Conservation (phyloP, 2,329 filamentous ascomycete genomes). For the Talaromyces albobiverticillius region DNA sequence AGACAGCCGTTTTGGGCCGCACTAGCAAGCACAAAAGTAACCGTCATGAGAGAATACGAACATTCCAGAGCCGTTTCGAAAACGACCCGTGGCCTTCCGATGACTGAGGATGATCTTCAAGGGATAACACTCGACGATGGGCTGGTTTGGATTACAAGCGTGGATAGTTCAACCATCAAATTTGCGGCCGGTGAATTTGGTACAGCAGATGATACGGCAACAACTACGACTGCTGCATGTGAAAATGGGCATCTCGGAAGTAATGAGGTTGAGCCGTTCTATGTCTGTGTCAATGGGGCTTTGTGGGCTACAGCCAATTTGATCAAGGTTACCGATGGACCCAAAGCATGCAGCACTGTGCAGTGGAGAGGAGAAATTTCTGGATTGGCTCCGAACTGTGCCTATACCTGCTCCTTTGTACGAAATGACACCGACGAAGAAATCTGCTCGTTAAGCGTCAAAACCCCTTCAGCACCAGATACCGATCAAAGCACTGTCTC, state of each 20-base stretch:
- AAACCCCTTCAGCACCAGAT: slow-evolving; percentile 58
- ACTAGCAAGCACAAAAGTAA: slow-evolving; percentile 92
- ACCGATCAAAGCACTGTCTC: slow-evolving; percentile 52
- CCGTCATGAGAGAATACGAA: slow-evolving; percentile 87
- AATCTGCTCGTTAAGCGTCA: slow-evolving; percentile 60
- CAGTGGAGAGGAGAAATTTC: slow-evolving; percentile 63
- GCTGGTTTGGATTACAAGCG: slow-evolving; percentile 46
- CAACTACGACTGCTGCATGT: slow-evolving; percentile 23
- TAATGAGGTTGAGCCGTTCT: slow-evolving; percentile 56
- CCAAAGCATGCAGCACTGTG: slow-evolving; percentile 42
- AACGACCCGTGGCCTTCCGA: slow-evolving; percentile 35
- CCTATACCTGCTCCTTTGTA: slow-evolving; percentile 63
- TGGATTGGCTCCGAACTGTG: slow-evolving; percentile 62
- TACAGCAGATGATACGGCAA: slow-evolving; percentile 30
- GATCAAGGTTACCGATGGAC: slow-evolving; percentile 42
- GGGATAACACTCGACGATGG: slow-evolving; percentile 41
- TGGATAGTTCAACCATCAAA: slow-evolving; percentile 46
- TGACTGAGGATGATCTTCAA: slow-evolving; percentile 43
- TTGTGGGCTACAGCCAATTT: slow-evolving; percentile 63
- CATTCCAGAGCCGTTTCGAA: slow-evolving; percentile 59
- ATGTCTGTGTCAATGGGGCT: slow-evolving; percentile 63
- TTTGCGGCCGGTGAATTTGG: slow-evolving; percentile 45
- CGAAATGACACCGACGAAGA: slow-evolving; percentile 55
- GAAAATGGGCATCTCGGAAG: slow-evolving; percentile 26
- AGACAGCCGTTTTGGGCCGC: slow-evolving; percentile 93